phyloP scores from a whole-genome alignment of 2,329 filamentous ascomycete genomes.

The Talaromyces verruculosus region DNA sequence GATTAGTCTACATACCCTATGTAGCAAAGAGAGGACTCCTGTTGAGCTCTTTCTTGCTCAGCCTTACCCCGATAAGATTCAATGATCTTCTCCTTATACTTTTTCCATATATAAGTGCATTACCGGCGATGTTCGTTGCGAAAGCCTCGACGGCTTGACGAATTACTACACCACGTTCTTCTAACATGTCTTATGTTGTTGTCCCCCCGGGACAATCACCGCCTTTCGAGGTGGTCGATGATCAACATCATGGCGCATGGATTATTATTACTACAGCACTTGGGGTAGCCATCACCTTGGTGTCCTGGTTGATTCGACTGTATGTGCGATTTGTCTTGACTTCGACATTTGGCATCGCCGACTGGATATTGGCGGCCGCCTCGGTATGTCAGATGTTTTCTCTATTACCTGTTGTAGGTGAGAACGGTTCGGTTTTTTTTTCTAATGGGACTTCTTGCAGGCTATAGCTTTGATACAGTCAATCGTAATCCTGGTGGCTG shows the following conservation, averaged over 20 bases:
- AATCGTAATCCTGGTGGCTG: conserved; percentile 33
- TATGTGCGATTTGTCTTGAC: conserved; percentile 38
- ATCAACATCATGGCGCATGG: conserved; percentile 41
- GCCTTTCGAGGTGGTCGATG: conserved; percentile 42
- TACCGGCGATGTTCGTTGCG: neutral
- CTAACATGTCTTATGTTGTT: conserved; percentile 26
- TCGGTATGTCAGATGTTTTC: conserved; percentile 28
- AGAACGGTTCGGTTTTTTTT: neutral
- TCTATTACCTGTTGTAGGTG: neutral
- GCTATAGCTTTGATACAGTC: conserved; percentile 34
- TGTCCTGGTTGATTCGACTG: conserved; percentile 38
- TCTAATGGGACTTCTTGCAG: conserved; percentile 25
- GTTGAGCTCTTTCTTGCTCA: neutral
- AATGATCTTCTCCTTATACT: neutral
- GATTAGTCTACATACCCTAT: neutral
- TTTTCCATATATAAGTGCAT: neutral
- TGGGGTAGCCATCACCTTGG: conserved; percentile 38
- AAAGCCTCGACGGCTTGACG: neutral
- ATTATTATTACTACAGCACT: conserved; percentile 41
- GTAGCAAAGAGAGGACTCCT: neutral
- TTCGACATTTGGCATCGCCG: conserved; percentile 37
- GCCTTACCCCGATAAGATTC: neutral
- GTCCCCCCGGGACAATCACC: conserved; percentile 38
- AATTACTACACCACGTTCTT: neutral
- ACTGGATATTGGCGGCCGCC: conserved; percentile 34